phyloP scores from a whole-genome alignment of 495 filamentous ascomycete genomes.

The Sordaria brevicollis region DNA sequence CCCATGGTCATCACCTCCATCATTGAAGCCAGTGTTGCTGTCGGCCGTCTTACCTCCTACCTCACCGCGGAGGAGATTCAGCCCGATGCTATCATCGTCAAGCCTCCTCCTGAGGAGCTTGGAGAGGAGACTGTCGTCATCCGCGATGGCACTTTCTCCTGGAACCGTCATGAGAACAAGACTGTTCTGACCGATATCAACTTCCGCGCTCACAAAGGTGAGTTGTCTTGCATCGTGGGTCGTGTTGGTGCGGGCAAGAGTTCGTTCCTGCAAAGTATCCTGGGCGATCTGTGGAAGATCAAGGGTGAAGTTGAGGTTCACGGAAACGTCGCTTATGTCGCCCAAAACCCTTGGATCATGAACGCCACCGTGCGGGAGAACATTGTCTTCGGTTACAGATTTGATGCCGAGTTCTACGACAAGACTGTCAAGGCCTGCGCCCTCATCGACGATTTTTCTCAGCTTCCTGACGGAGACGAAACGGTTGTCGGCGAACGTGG shows the following conservation, averaged over 20 bases:
- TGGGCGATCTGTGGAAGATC: constrained; percentile 86
- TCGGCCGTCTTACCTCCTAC: constrained; percentile 74
- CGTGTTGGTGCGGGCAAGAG: constrained; percentile 92
- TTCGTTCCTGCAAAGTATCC: constrained; percentile 72
- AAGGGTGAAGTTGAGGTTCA: constrained; percentile 76
- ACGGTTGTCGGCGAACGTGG: constrained; percentile 96
- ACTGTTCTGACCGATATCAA: constrained; percentile 56
- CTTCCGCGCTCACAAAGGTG: constrained; percentile 79
- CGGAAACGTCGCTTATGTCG: constrained; percentile 79
- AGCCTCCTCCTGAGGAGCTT: constrained; percentile 53
- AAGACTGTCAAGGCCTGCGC: constrained; percentile 91
- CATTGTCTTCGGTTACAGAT: constrained; percentile 92
- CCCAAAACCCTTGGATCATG: constrained; percentile 93
- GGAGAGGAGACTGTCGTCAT: constrained; percentile 82
- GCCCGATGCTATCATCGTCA: constrained; percentile 60
- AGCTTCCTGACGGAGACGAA: constrained; percentile 89
- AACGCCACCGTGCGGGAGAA: constrained; percentile 95
- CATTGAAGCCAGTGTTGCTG: constrained; percentile 92
- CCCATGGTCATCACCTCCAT: constrained; percentile 97
- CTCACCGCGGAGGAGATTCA: constrained; percentile 87
- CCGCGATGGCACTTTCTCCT: constrained; percentile 82
- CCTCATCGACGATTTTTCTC: constrained; percentile 80
- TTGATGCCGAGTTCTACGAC: constrained; percentile 91
- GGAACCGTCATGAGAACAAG: constrained; percentile 68
- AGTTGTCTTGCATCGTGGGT: constrained; percentile 89